Percentiles rank a stretch among this genome's conserved stretches.
Evolutionary conservation across 176 grass and related monocot genomes (phyloP).

Genomic region (Oryza glaberrima): DNA sequence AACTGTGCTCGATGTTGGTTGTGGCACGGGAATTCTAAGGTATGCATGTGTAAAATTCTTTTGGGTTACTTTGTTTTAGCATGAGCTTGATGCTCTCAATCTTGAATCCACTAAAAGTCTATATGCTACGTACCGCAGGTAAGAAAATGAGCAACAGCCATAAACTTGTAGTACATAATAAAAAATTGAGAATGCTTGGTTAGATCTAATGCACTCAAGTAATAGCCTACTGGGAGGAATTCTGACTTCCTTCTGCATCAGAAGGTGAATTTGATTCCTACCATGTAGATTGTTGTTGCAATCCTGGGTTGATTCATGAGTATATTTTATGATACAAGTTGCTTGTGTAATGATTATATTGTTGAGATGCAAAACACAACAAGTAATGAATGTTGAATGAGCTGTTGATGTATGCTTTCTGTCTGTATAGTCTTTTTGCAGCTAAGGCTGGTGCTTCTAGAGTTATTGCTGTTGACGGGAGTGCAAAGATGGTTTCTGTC

Average conservation of each 20-base stretch:
- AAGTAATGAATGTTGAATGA: neutral
- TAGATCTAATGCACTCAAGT: neutral
- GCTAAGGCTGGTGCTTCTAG: slow-evolving; percentile 86
- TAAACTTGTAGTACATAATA: neutral
- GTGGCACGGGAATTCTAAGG: slow-evolving; percentile 96
- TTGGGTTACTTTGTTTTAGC: slow-evolving; percentile 24
- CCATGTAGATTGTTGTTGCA: neutral
- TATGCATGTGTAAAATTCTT: slow-evolving; percentile 30
- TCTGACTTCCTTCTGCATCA: neutral
- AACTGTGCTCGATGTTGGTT: slow-evolving; percentile 94
- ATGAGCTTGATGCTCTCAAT: neutral
- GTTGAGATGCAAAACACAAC: neutral
- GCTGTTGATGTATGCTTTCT: slow-evolving; percentile 39
- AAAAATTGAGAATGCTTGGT: neutral
- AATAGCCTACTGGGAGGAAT: neutral
- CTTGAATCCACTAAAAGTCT: slow-evolving; percentile 7
- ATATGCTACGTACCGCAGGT: neutral
- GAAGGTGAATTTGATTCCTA: neutral
- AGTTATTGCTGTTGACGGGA: slow-evolving; percentile 91
- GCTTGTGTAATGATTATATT: slow-evolving; percentile 17
- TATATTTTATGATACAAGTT: neutral
- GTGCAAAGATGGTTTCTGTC: slow-evolving; percentile 83
- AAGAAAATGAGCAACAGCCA: neutral
- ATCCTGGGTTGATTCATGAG: neutral
- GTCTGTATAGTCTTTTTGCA: slow-evolving; percentile 82